Evolutionary conservation across 2,329 filamentous ascomycete species (phyloP).

Genomic region (Fusarium algeriense): DNA sequence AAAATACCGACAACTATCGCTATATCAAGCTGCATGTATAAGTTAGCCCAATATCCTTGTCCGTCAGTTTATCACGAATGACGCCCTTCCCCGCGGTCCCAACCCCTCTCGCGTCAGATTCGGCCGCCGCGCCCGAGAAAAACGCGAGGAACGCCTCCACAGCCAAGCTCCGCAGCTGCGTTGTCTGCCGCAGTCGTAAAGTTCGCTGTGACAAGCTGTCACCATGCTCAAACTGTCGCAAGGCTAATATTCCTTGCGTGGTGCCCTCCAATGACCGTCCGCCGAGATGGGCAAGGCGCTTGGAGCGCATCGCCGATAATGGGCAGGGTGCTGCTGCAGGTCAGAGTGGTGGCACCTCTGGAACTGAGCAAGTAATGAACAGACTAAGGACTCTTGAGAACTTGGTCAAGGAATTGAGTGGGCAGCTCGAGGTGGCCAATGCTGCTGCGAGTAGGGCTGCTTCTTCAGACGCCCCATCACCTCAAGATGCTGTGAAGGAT

Average conservation of each 20-base stretch:
- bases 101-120: constrained; percentile 24
- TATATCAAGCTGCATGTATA: fast-evolving
- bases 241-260: constrained; percentile 65
- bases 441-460: constrained; percentile 45
- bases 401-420: constrained; percentile 63
- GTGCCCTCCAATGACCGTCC: constrained; percentile 62
- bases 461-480: constrained; percentile 48
- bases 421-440: constrained; percentile 59
- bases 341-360: constrained; percentile 42
- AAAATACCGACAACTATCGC: not conserved
- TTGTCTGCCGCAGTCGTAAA: constrained; percentile 66
- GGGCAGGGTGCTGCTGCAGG: not conserved
- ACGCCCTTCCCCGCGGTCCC: constrained; percentile 1
- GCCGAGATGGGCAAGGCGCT: constrained; percentile 66
- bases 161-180: constrained; percentile 59
- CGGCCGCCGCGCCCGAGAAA: constrained; percentile 43
- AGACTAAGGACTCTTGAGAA: constrained; percentile 62
- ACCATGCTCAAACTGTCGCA: constrained; percentile 68
- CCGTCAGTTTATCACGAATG: not conserved
- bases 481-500: constrained; percentile 37
- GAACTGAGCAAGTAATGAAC: constrained; percentile 59
- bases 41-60: not conserved
- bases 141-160: constrained; percentile 32
- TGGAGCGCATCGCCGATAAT: constrained; percentile 55
- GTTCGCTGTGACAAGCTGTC: constrained; percentile 69